Evolutionary conservation across 2,329 filamentous ascomycete species (phyloP).

Genomic region (Hypoxylon sp.): DNA sequence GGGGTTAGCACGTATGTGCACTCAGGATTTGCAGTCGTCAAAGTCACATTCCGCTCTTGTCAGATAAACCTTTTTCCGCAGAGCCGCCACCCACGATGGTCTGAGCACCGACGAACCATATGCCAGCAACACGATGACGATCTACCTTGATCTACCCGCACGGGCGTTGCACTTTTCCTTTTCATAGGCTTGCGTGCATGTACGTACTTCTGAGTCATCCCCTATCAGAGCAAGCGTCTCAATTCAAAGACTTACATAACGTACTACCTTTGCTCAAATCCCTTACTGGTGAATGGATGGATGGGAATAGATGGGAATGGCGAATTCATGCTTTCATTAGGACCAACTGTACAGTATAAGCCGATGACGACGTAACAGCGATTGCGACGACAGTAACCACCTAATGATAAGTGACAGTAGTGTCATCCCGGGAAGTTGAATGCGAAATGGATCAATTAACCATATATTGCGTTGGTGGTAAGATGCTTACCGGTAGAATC

Average conservation of each 20-base stretch:
- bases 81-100: conserved; percentile 40
- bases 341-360: conserved; percentile 21
- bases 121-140: conserved; percentile 26
- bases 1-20: background rate
- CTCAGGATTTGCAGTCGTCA: conserved; percentile 16
- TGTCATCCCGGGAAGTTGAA: conserved; percentile 24
- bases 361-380: conserved; percentile 27
- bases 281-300: conserved; percentile 1
- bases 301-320: conserved; percentile 8
- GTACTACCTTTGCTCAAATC: background rate
- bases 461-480: conserved; percentile 34
- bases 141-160: conserved; percentile 40
- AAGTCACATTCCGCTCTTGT: conserved; percentile 26
- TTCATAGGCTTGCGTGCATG: conserved; percentile 18
- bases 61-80: conserved; percentile 42
- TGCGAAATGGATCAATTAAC: conserved; percentile 32
- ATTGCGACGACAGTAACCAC: conserved; percentile 29
- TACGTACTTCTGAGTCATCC: conserved; percentile 35
- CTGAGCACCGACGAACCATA: conserved; percentile 20
- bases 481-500: conserved; percentile 42
- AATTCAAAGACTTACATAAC: conserved; percentile 24
- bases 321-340: conserved; percentile 21
- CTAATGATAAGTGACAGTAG: conserved; percentile 21
- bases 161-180: conserved; percentile 21
- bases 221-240: conserved; percentile 7